Conservation (phyloP, 225 moss, liverwort and hornwort genomes). For the Pseudoscleropodium purum region DNA sequence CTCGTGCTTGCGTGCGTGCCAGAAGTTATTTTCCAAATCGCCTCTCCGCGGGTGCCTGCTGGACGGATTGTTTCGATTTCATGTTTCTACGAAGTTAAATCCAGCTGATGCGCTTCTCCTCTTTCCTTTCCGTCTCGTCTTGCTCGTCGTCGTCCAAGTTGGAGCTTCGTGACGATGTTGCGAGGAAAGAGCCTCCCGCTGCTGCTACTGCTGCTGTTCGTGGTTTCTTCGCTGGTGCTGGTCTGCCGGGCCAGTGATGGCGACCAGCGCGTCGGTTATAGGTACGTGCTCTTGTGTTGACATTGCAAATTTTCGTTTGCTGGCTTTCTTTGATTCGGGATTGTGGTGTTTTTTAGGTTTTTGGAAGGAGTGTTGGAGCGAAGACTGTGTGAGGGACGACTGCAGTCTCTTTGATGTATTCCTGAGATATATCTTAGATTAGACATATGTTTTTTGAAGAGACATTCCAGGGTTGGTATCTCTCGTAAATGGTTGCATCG, state of each 20-base stretch:
- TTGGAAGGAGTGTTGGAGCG: background rate
- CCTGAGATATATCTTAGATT: background rate
- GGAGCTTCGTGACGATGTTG: background rate
- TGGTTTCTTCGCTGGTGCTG: background rate
- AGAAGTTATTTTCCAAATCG: background rate
- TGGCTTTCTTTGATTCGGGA: background rate
- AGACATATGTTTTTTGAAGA: background rate
- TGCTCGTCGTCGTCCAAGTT: background rate
- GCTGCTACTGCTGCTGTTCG: background rate
- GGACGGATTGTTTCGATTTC: background rate
- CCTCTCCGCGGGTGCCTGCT: background rate
- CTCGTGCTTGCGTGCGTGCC: background rate
- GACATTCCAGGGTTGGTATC: background rate
- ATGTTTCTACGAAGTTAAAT: background rate
- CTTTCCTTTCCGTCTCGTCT: background rate
- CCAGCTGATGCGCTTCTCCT: background rate
- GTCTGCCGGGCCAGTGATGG: constrained; percentile 2
- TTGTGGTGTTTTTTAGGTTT: background rate
- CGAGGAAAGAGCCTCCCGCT: background rate
- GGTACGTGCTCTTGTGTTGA: background rate
- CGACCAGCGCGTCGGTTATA: constrained; percentile 3
- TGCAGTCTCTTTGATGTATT: background rate
- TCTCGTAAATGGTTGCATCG: background rate
- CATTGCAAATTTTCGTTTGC: background rate
- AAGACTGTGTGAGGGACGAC: background rate